phyloP scores from a whole-genome alignment of 495 filamentous ascomycete species.

The Aspergillus carlsbadensis region DNA sequence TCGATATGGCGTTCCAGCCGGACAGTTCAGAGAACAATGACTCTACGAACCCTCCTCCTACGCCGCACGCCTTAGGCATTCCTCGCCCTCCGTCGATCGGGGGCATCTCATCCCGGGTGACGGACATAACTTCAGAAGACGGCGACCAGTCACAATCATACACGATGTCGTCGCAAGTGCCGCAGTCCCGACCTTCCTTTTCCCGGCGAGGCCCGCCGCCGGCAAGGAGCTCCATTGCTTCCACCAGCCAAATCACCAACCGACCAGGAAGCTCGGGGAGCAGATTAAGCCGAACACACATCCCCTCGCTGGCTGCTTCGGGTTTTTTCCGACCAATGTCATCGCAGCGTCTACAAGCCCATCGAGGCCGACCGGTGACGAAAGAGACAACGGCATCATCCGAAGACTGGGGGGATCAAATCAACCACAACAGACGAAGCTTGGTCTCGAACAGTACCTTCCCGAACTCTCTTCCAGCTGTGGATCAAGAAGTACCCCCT shows the following conservation, averaged over 20 bases:
- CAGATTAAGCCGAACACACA: slow-evolving; percentile 81
- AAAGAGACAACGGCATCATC: slow-evolving; percentile 41
- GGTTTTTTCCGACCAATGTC: slow-evolving; percentile 98
- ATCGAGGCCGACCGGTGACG: slow-evolving; percentile 61
- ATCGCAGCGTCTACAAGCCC: slow-evolving; percentile 89
- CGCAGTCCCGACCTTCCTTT: slow-evolving; percentile 45
- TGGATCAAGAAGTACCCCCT: slow-evolving; percentile 61
- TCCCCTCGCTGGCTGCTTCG: slow-evolving; percentile 81
- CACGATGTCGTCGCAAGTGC: slow-evolving; percentile 41
- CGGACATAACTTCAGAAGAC: slow-evolving; percentile 65
- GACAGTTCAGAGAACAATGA: slow-evolving; percentile 29
- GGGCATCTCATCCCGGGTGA: slow-evolving; percentile 83
- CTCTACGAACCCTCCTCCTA: slow-evolving; percentile 20
- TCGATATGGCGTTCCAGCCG: slow-evolving; percentile 29
- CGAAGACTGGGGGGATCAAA: slow-evolving; percentile 45
- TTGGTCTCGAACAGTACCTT: slow-evolving; percentile 47
- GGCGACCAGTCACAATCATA: slow-evolving; percentile 43
- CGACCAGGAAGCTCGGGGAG: slow-evolving; percentile 65
- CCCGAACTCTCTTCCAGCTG: slow-evolving; percentile 37
- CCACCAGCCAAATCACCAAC: slow-evolving; percentile 39
- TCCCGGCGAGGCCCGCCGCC: slow-evolving; percentile 50
- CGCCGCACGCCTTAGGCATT: slow-evolving; percentile 39
- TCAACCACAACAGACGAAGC: slow-evolving; percentile 47
- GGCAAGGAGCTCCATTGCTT: slow-evolving; percentile 34
- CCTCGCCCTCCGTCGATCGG: slow-evolving; percentile 47